phyloP scores from a whole-genome alignment of 352 stramenopile species.

The Elongisporangium undulatum region DNA sequence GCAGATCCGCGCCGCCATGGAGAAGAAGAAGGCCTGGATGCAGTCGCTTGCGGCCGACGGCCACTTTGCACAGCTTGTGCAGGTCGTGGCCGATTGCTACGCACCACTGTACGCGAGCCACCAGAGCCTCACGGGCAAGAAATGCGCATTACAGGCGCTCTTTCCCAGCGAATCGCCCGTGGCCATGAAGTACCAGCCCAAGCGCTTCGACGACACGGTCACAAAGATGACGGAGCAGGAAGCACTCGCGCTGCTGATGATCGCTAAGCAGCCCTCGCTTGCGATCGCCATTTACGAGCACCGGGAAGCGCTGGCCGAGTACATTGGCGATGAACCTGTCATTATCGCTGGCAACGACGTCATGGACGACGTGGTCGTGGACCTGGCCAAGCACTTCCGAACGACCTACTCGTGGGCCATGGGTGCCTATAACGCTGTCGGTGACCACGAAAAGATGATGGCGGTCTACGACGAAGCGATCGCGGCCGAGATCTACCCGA shows the following conservation, averaged over 20 bases:
- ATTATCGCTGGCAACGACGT: conserved; percentile 22
- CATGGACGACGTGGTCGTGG: conserved; percentile 30
- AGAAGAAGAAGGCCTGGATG: conserved; percentile 67
- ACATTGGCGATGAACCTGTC: conserved; percentile 19
- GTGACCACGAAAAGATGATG: conserved; percentile 28
- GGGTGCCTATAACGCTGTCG: conserved; percentile 27
- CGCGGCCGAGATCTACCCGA: conserved; percentile 39
- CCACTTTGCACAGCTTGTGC: conserved; percentile 31
- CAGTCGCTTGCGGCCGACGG: conserved; percentile 31
- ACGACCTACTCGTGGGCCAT: conserved; percentile 71
- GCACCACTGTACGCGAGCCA: conserved; percentile 43
- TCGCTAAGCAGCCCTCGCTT: conserved; percentile 21
- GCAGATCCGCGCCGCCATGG: conserved; percentile 49
- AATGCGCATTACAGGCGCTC: conserved; percentile 4
- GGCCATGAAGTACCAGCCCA: conserved; percentile 41
- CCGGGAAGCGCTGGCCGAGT: conserved; percentile 27
- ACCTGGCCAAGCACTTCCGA: conserved; percentile 37
- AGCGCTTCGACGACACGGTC: conserved; percentile 51
- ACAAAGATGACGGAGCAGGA: conserved; percentile 65
- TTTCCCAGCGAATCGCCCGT: conserved; percentile 21
- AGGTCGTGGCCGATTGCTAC: conserved; percentile 59
- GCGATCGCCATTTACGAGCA: conserved; percentile 48
- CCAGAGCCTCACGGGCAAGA: conserved; percentile 4
- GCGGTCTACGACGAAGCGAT: conserved; percentile 42
- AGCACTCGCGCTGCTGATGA: conserved; percentile 49